Evolutionary conservation across 371 early-diverging fungal species (phyloP), one percentile per base, ranked within the genome.

Genomic region (Mortierella sp.): DNA sequence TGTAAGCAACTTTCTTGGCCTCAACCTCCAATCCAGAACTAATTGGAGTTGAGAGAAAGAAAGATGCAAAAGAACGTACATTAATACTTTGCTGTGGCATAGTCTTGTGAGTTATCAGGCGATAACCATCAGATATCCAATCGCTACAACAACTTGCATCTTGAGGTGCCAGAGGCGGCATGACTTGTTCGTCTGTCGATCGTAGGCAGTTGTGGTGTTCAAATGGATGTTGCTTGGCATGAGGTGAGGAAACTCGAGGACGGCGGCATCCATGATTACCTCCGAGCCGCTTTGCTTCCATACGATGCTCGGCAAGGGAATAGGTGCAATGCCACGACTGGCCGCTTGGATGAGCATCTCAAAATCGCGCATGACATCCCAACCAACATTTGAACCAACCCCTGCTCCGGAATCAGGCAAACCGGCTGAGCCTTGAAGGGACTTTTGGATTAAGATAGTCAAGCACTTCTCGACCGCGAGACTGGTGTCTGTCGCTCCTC

Each of bases 281-380:
- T 78, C 75, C 19, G 75, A 84, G 50, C 57, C 19, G 6, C 60
- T 38, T 13, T 73, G 72, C 34, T 70, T 75, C 81, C 80, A 80
- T 3, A 38, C 73, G 50, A 84, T 75, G 21, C 81, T 70, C 3
- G 84, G 84, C 48, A 84, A 70, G 13, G 81, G 84, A 24, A 84
- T 26, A 24, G 81, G 76, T 1, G 52, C 73, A 21, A 75, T 58
- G 54, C 78, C 57, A n/a, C 47, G 28, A 34, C 58, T 73, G 14
- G 58, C 45, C 28, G 60, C 54, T 10, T 45, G 68, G 3, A 84
- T 44, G n/a, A 84, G 70, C 11, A 60, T 38, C 45, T 77, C 77
- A 58, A 84, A 78, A 58, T 78, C 84, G 9, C 65, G 65, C 81
- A 81, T 78, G 58, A 80, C 71, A 28, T 84, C 73, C 84, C 80